Base-by-base conservation (phyloP, 192 early-diverging fungal species). In the Mortierella hygrophila region DNA sequence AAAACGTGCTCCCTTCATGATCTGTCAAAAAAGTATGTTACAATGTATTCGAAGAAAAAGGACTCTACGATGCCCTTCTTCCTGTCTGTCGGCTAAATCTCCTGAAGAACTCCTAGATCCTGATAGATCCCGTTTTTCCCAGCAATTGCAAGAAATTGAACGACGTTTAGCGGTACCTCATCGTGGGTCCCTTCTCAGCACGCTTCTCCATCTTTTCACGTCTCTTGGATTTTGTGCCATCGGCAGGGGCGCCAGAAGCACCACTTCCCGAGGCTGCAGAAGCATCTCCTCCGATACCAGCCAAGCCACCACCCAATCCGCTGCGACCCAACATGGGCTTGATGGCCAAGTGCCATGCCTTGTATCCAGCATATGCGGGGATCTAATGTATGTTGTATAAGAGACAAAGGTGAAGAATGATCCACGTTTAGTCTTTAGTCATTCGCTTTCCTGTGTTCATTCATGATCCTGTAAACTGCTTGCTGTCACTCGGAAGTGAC, bases 311-410 rank as follows among this genome's bases (percentile, higher is more conserved):
- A 3, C 78, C 75, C 46, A 63, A 41, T 23, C 71, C 83, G 3
- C 76, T 52, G 18, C 80, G 75, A 15, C 73, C 83, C 68, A 91
- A 72, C 77, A 88, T 89, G 21, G 80, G 80, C 80, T 86, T 86
- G 44, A 89, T 82, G 21, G 84, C 87, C 87, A 91, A 74, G 13
- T 89, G 90, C 73, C 88, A 74, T 8, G 89, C 63, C 78, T 93
- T 94, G 79, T 90, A 94, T 42, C 70, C 88, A 4, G 93, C 93
- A 82, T 92, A 94, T 16, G 79, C 88, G 1, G 93, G 93, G 57
- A 94, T 91, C 90, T 92, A 73, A 20, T 65, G 11, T 52, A n/a
- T 41, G 38, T n/a, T 57, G 32, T 35, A 21, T n/a, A 40, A 68
- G 18, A 8, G 21, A 23, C 4, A 6, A 37, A 44, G 42, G 21